These are phyloP conservation scores for Tagetes patula DNA, from an alignment of 129 eudicot species.

Conservation along the genomic window DNA sequence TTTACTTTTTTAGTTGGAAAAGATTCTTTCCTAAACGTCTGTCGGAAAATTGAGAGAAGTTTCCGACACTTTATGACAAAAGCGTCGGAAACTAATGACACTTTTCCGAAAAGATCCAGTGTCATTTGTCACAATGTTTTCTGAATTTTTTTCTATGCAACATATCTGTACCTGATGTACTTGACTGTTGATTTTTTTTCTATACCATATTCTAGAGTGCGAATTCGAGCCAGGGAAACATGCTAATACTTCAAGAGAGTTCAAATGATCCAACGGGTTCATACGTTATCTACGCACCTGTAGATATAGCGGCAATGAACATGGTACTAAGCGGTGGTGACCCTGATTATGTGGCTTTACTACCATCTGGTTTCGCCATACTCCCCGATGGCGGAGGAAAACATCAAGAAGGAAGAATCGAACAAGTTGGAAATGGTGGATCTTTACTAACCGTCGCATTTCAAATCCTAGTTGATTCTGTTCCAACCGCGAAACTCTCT, in stretches of 20 bases:
- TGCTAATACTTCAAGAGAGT: conserved; percentile 67
- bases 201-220: conserved; percentile 35
- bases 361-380: conserved; percentile 76
- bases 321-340: conserved; percentile 63
- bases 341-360: conserved; percentile 52
- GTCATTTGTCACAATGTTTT: no score
- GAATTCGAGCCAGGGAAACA: conserved; percentile 56
- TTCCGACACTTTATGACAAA: no score
- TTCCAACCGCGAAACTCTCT: conserved; percentile 55
- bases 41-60: no score
- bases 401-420: conserved; percentile 35
- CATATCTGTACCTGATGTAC: not conserved
- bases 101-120: no score
- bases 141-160: not conserved
- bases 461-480: conserved; percentile 60
- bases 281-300: conserved; percentile 70
- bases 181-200: not conserved
- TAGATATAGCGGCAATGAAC: conserved; percentile 56
- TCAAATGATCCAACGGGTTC: conserved; percentile 60
- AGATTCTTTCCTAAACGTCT: no score
- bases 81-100: no score
- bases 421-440: conserved; percentile 47
- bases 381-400: conserved; percentile 59
- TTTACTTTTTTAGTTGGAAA: no score
- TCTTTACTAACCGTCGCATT: conserved; percentile 70